Evolutionary conservation across 768 basidiomycete species (phyloP).

Genomic region (Auriscalpium vulgare): DNA sequence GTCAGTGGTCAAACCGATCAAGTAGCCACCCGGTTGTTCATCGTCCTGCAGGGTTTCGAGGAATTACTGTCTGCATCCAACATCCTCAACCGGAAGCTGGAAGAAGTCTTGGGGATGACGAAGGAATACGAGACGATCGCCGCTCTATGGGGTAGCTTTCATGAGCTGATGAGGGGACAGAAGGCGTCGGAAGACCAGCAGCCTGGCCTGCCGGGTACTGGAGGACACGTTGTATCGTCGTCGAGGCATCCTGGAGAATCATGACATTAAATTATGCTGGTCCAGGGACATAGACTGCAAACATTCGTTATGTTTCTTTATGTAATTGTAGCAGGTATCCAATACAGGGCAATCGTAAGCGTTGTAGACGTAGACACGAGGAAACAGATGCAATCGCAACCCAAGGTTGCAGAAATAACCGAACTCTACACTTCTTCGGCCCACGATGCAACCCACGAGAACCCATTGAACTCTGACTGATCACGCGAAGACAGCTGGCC

Average conservation of each 20-base stretch:
- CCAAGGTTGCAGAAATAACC: conserved; percentile 6
- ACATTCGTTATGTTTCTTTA: background rate
- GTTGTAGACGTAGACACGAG: conserved; percentile 1
- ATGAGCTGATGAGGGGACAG: conserved; percentile 57
- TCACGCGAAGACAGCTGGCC: conserved; percentile 84
- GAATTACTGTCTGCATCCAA: conserved; percentile 81
- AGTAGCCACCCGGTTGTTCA: background rate
- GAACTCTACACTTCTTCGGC: conserved; percentile 23
- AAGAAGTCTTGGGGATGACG: conserved; percentile 89
- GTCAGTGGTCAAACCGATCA: conserved; percentile 31
- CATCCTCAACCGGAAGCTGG: conserved; percentile 80
- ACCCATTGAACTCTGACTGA: conserved; percentile 93
- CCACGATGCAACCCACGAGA: conserved; percentile 76
- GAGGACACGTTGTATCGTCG: conserved; percentile 49
- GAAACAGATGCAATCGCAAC: no score
- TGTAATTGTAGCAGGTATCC: conserved; percentile 22
- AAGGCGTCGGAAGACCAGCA: conserved; percentile 20
- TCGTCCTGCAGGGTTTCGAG: conserved; percentile 66
- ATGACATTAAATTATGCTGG: conserved; percentile 12
- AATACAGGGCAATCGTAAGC: conserved; percentile 20
- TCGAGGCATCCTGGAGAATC: conserved; percentile 19
- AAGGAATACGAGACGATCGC: conserved; percentile 89
- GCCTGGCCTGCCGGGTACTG: conserved; percentile 58
- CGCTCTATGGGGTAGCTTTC: conserved; percentile 74
- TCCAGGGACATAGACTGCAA: conserved; percentile 8